Percentiles rank a stretch among this genome's conserved stretches.
Evolutionary conservation across 345 rosid species (phyloP).

Genomic region (Euphorbia peplus): DNA sequence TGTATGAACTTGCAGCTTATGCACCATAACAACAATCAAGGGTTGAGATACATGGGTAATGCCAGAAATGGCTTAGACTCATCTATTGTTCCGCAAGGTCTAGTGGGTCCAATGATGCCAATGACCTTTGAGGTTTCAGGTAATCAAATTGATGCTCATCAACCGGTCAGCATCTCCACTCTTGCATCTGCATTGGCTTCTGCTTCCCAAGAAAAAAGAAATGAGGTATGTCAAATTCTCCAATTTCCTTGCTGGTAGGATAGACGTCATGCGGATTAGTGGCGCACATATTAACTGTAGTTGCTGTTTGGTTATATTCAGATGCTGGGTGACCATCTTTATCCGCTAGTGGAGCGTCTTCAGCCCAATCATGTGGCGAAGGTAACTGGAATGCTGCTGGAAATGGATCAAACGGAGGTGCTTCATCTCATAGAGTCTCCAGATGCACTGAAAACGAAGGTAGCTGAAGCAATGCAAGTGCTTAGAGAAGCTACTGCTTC

Average conservation of each 20-base stretch:
- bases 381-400: conserved; percentile 78
- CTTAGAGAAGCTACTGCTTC: conserved; percentile 39
- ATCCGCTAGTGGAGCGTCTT: conserved; percentile 54
- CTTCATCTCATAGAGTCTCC: conserved; percentile 68
- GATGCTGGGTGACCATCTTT: conserved; percentile 79
- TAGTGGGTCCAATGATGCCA: conserved; percentile 33
- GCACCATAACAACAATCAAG: conserved; percentile 40
- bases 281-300: background rate
- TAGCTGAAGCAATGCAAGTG: conserved; percentile 64
- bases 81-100: conserved; percentile 43
- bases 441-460: conserved; percentile 62
- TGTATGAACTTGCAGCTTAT: conserved; percentile 24
- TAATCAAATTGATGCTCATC: conserved; percentile 26
- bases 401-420: conserved; percentile 75
- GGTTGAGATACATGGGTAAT: conserved; percentile 45
- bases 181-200: conserved; percentile 56
- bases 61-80: conserved; percentile 37
- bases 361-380: conserved; percentile 55
- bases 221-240: conserved; percentile 8
- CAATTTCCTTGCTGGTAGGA: background rate
- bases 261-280: background rate
- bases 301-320: conserved; percentile 9
- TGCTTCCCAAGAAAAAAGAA: conserved; percentile 38
- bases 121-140: conserved; percentile 44
- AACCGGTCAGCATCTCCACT: conserved; percentile 35